These are phyloP conservation scores for Colletotrichum sp. DNA, from an alignment of 2,329 filamentous ascomycete species.

Conservation along the genomic window DNA sequence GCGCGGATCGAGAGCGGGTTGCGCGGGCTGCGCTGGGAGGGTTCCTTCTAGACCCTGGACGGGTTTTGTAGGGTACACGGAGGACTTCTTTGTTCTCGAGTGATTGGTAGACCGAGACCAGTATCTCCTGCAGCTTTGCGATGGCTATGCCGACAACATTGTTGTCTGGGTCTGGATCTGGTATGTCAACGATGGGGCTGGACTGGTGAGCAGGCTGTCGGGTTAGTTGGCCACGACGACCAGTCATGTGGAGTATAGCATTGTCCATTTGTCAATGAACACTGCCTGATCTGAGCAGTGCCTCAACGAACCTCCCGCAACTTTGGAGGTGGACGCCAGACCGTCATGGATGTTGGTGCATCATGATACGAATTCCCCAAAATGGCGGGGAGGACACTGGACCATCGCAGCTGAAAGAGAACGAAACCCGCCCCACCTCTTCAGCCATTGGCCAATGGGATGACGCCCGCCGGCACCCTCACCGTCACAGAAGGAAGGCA, in stretches of 20 bases:
- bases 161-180: background rate
- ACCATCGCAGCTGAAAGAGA: background rate
- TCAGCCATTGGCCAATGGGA: background rate
- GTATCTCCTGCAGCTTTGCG: slow-evolving; percentile 59
- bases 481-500: background rate
- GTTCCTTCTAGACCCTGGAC: slow-evolving; percentile 20
- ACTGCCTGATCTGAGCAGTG: background rate
- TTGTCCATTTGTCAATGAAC: background rate
- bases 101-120: slow-evolving; percentile 55
- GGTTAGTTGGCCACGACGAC: slow-evolving; percentile 8
- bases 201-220: background rate
- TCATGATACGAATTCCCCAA: background rate
- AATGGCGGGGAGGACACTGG: background rate
- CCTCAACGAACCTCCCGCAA: background rate
- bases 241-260: slow-evolving; percentile 5
- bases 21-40: background rate
- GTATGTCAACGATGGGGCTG: slow-evolving; percentile 5
- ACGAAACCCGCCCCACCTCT: background rate
- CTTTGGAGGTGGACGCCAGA: background rate
- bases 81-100: slow-evolving; percentile 50
- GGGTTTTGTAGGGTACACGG: slow-evolving; percentile 50
- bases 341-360: background rate
- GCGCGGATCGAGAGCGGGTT: background rate
- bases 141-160: slow-evolving; percentile 40
- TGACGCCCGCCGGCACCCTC: background rate